Base-by-base conservation (phyloP, 2,329 filamentous ascomycete genomes). In the Aureobasidium sp. region DNA sequence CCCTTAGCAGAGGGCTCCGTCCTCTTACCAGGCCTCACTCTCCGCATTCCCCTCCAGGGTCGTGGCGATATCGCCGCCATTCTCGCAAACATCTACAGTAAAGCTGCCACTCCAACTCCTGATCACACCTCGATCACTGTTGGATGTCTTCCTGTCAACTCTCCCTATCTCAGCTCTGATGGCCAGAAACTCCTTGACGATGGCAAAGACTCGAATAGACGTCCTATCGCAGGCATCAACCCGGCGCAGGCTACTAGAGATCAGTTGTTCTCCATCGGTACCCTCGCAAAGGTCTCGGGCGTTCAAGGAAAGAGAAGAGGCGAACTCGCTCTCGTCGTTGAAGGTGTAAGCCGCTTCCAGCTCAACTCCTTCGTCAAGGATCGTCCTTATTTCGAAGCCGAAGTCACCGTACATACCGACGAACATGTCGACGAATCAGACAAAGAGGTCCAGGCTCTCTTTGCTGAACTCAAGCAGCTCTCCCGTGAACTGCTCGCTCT, bases 11-110 rank as follows among this genome's bases (percentile, higher is more conserved):
- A 87, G 70, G 89, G 88, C 66, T 84, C 85, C 65, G 89, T 97
- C 67, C 85, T 97, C 44, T 83, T 96, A 11, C 94, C 94, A 4
- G 91, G 91, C 65, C 85, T 92, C 62, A 86, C 92, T 56, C 83
- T 96, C 68, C 88, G 92, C 68, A 89, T 97, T 66, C 86, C 90
- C 60, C 87, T 97, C 58, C 85, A 87, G 44, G 86, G 87, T 74
- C 90, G 93, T 57, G 86, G 90, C 67, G 94, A 97, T 75, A 88
- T 97, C 67, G 88, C 91, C 59, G 89, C 93, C 56, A 84, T 97
- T 48, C 85, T 99, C 62, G 89, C 91, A 22, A 87, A 88, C 68
- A 84, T 96, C 64, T 93, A 96, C 75, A 89, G 89, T 69, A 85
- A 86, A 67, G 86, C 87, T 31, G 81, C 88, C 37, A 83, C 84